Base-by-base conservation (phyloP, 2,329 filamentous ascomycete genomes). In the Alternaria angustiovoidea region DNA sequence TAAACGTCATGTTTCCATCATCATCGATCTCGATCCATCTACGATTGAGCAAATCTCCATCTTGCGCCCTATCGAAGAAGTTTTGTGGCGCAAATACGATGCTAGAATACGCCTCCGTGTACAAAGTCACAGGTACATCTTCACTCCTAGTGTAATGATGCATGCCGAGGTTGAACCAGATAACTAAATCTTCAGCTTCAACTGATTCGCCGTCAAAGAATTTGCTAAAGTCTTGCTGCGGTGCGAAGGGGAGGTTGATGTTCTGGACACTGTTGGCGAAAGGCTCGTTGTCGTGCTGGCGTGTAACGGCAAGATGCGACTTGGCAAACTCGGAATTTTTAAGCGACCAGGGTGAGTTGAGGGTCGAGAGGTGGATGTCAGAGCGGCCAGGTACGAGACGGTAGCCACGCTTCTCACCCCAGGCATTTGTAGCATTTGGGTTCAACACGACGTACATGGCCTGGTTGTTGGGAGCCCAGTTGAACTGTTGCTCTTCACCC, bases 361-460 rank as follows among this genome's bases (percentile, higher is more conserved):
- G 49, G 7, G 73, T 73, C n/a, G 70, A 75, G 16, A 82, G 76
- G 41, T 78, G 76, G 58, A 70, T 70, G 26, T 69, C 52, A 8
- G 64, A 68, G 7, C 60, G 61, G 2, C 68, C 66, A 7, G 68
- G 66, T 5, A 68, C 54, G 51, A 86, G 78, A 20, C 82, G 80
- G 67, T 85, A 88, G 6, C 85, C 86, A 7, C 81, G 80, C 12
- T 77, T 76, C 71, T 86, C 83, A 36, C 86, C 85, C 65, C 81
- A 85, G 3, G 72, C 68, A 68, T 87, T 88, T 1, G 70, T 75
- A 5, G 73, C 68, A 46, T 82, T 36, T 34, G 77, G 80, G 64
- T 87, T 88, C 39, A 87, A 74, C n/a, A 88, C 78, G 0, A 81
- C 68, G 59, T 84, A 83, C 68, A 81, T 81, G 18, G 34, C 53